phyloP scores from a whole-genome alignment of 2,329 filamentous ascomycete genomes.

The Claviceps arundinis region DNA sequence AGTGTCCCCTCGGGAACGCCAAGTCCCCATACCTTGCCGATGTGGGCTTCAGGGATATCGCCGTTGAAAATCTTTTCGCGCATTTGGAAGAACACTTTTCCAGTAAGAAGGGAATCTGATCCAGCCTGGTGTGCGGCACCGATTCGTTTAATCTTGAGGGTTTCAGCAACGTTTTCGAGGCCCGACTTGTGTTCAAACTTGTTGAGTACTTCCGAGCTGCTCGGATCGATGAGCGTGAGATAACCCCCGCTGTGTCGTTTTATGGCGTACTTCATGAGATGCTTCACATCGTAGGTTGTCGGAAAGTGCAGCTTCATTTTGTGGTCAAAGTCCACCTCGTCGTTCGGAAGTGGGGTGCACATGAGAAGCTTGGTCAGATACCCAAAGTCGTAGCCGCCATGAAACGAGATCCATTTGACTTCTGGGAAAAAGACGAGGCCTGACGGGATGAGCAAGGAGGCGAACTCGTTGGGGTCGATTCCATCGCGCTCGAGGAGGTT shows the following conservation, averaged over 20 bases:
- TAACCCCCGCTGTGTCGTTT: constrained; percentile 52
- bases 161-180: constrained; percentile 85
- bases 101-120: constrained; percentile 85
- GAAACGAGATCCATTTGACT: constrained; percentile 93
- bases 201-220: constrained; percentile 60
- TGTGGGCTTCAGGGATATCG: constrained; percentile 65
- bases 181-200: constrained; percentile 85
- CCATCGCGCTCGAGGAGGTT: constrained; percentile 70
- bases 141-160: constrained; percentile 77
- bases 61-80: constrained; percentile 77
- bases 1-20: constrained; percentile 51
- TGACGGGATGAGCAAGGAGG: constrained; percentile 78
- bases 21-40: constrained; percentile 87
- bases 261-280: constrained; percentile 82
- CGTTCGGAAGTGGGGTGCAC: constrained; percentile 68
- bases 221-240: constrained; percentile 48
- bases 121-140: constrained; percentile 86
- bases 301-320: constrained; percentile 90
- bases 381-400: constrained; percentile 95
- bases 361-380: constrained; percentile 92
- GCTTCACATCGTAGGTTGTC: constrained; percentile 89
- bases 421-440: constrained; percentile 79
- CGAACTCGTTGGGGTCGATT: constrained; percentile 83
- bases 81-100: constrained; percentile 90
- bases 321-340: constrained; percentile 79